phyloP scores from a whole-genome alignment of 2,329 filamentous ascomycete species.

The Neoascochyta sp. region DNA sequence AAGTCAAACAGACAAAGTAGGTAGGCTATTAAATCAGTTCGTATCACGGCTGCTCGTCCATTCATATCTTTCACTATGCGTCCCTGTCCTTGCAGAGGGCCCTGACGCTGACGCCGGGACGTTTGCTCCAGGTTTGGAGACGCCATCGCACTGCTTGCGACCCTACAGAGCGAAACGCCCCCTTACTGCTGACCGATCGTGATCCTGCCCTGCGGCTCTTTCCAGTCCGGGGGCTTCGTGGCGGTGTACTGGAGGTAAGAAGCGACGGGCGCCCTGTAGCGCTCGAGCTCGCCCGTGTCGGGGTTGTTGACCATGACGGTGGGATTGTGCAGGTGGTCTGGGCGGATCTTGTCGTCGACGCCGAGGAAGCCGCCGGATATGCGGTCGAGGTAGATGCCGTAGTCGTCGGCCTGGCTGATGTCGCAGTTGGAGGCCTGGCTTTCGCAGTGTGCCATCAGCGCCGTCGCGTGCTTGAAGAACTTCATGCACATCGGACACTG shows the following conservation, averaged over 20 bases:
- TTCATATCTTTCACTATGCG: too few species aligned
- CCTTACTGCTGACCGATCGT: too few species aligned
- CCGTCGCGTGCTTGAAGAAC: conserved; percentile 37
- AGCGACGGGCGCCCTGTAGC: conserved; percentile 22
- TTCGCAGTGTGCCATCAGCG: conserved; percentile 43
- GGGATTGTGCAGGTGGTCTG: conserved; percentile 29
- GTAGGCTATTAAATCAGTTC: too few species aligned
- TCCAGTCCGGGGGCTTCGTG: conserved; percentile 32
- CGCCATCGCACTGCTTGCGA: too few species aligned
- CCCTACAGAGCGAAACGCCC: too few species aligned
- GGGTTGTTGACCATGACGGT: conserved; percentile 14
- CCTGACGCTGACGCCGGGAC: too few species aligned
- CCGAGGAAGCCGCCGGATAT: conserved; percentile 43
- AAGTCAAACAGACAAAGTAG: too few species aligned
- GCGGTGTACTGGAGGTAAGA: conserved; percentile 32
- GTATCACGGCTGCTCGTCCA: too few species aligned
- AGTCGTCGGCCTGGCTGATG: conserved; percentile 38
- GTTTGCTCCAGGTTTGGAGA: too few species aligned
- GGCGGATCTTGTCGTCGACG: conserved; percentile 28
- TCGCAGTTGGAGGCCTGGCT: conserved; percentile 25
- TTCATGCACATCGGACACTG: conserved; percentile 43
- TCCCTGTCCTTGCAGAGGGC: too few species aligned
- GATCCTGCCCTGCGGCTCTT: conserved; percentile 15
- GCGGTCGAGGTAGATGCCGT: conserved; percentile 36
- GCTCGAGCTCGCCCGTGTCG: conserved; percentile 19